Evolutionary conservation across 352 stramenopile species (phyloP), one percentile per base, ranked within the genome.

Genomic region (Phytophthora hybrid): DNA sequence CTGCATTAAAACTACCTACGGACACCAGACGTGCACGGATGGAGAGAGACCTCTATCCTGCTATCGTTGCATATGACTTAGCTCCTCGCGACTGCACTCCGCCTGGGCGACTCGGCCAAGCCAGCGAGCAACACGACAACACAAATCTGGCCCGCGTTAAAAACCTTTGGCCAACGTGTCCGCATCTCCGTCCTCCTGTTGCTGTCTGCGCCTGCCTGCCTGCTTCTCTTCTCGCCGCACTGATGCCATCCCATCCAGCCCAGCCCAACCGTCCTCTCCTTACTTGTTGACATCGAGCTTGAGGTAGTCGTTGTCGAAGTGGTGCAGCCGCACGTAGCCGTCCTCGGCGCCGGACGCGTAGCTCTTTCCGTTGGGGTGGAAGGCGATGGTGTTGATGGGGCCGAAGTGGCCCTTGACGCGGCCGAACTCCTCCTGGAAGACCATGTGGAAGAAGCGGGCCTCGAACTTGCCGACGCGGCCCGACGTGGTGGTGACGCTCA

Each of bases 351-450:
- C 98, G 71, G 94, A 99, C n/a, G 97, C 97, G 91, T 98, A 99
- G 83, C 94, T 98, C 80, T 95, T 97, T 72, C 98, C 98, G 78
- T 99, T 97, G 6, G 98, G 98, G 81, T 99, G 98, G 79, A 99
- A 98, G 59, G 94, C 95, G 55, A 99, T 95, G 53, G 98, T 98
- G 90, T 99, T 99, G 78, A 99, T 99, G 31, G 98, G 98, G 57
- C 98, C 98, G 82, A 99, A 99, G 81, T 99, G 98, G 63, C 98
- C 98, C 87, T 99, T 99, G 41, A 99, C 97, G 63, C 92, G 92
- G 6, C 95, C 98, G 81, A 99, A 99, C 81, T 99, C 97, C 71
- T 99, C 96, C 80, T 99, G 96, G 79, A 98, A 99, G 11, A 99
- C 96, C 80, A 99, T 95, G 84, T 99, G 95, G 87, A 99, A 99